Conservation (phyloP, 768 basidiomycete species). For the Phlebiopsis flavidoalba region DNA sequence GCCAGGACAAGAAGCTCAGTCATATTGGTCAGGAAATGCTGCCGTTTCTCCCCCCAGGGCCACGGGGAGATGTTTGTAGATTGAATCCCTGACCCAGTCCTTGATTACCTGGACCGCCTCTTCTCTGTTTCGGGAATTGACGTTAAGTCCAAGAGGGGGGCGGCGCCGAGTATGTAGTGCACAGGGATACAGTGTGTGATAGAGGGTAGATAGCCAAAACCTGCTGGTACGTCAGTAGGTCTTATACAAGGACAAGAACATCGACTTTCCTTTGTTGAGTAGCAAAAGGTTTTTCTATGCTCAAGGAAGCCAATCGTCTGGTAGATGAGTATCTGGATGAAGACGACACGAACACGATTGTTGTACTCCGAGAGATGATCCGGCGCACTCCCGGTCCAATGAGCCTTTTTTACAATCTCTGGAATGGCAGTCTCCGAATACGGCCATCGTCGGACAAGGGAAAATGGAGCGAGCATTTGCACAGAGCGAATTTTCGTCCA, state of each 20-base stretch:
- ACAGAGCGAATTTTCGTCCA: neutral
- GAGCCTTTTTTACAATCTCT: constrained; percentile 22
- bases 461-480: neutral
- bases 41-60: neutral
- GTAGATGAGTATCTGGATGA: constrained; percentile 44
- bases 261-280: constrained; percentile 1
- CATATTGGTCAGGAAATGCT: constrained; percentile 35
- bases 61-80: constrained; percentile 30
- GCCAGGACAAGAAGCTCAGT: constrained; percentile 33
- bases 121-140: constrained; percentile 35
- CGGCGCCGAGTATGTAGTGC: constrained; percentile 40
- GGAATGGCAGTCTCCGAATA: constrained; percentile 1
- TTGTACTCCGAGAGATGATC: constrained; percentile 31
- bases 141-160: constrained; percentile 28
- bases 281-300: neutral
- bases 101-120: constrained; percentile 33
- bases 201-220: constrained; percentile 4
- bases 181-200: constrained; percentile 37
- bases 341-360: constrained; percentile 35
- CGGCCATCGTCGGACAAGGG: neutral
- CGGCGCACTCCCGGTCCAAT: constrained; percentile 20
- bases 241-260: neutral
- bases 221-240: neutral
- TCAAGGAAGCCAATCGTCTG: constrained; percentile 9
- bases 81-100: constrained; percentile 40